Conservation (phyloP, 129 eudicot genomes). For the sunflower (Helianthus annuus) region DNA sequence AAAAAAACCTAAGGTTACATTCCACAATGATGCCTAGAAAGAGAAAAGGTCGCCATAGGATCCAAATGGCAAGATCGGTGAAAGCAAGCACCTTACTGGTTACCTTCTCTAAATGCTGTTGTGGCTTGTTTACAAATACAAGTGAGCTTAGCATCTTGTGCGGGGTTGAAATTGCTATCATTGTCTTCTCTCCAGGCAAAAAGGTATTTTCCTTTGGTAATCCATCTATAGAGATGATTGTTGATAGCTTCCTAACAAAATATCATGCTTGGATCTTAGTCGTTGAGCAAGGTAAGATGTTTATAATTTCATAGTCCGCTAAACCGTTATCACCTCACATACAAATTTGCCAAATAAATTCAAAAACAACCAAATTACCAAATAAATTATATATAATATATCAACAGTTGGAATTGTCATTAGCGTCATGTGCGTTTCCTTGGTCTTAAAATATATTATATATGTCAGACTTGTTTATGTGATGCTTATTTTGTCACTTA, state of each 20-base stretch:
- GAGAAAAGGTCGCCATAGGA: constrained; percentile 59
- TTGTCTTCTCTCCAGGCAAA: constrained; percentile 59
- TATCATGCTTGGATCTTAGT: constrained; percentile 28
- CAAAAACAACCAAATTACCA: no score
- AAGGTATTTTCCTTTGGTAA: constrained; percentile 66
- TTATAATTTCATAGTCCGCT: not conserved
- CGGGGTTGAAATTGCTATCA: constrained; percentile 49
- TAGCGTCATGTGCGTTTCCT: no score
- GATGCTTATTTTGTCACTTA: no score
- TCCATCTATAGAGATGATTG: constrained; percentile 45
- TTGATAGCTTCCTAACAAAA: constrained; percentile 45
- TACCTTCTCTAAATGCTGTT: constrained; percentile 61
- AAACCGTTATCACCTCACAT: no score
- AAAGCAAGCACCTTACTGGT: constrained; percentile 52
- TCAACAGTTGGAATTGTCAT: no score
- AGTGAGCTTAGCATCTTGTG: constrained; percentile 61
- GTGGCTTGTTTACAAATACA: constrained; percentile 56
- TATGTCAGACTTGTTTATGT: no score
- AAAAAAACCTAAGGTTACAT: not conserved
- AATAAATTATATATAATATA: no score
- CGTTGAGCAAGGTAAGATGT: constrained; percentile 25
- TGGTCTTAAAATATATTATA: no score
- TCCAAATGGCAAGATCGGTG: constrained; percentile 40
- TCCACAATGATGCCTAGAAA: constrained; percentile 21
- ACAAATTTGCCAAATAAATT: no score